Base-by-base conservation (phyloP, 768 basidiomycete species). In the Scleroderma citrinum region DNA sequence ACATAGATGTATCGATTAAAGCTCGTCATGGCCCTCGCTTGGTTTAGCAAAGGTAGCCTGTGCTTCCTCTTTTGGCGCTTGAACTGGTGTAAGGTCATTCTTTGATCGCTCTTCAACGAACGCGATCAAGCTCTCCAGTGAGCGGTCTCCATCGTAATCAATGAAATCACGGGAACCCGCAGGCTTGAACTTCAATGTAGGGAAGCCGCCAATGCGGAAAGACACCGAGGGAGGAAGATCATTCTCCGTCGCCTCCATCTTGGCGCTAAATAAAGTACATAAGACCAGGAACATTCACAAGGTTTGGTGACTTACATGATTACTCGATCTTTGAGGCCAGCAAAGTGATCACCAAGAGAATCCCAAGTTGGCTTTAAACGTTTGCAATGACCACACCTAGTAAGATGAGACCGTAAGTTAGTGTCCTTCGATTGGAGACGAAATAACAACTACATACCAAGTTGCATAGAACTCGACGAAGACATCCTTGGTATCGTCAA, bases 391-490 rank as follows among this genome's bases (percentile, higher is more conserved):
- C 89, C 88, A 61, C 89, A 91, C 85, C 85, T 87, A 58, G 21
- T 43, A 13, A 10, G n/a, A 23, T 4, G 17, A 16, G 23, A 46
- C 36, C 16, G n/a, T 51, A 17, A 47, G n/a, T 32, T 19, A 19
- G 10, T 0, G 36, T 10, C 32, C 24, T 26, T 40, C 26, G 8
- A 49, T 23, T 17, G 8, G 14, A 7, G 24, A 23, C 16, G 19
- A 19, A 19, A 24, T 23, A 52, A 53, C 55, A 44, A 59, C 58
- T 31, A 69, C 84, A 38, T 67, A 94, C 96, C 96, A 99, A 43
- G 92, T 81, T 42, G 96, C 96, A 60, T 90, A 97, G 71, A 99
- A 94, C 70, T 98, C 95, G 56, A 97, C 76, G 60, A 99, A 92
- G 59, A 97, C 85, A 64, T 98, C 94, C 73, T 96, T 96, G 50